Percentiles rank a stretch among this genome's conserved stretches.
Conservation (phyloP, 2,329 filamentous ascomycete genomes). For the Fusarium sp. region DNA sequence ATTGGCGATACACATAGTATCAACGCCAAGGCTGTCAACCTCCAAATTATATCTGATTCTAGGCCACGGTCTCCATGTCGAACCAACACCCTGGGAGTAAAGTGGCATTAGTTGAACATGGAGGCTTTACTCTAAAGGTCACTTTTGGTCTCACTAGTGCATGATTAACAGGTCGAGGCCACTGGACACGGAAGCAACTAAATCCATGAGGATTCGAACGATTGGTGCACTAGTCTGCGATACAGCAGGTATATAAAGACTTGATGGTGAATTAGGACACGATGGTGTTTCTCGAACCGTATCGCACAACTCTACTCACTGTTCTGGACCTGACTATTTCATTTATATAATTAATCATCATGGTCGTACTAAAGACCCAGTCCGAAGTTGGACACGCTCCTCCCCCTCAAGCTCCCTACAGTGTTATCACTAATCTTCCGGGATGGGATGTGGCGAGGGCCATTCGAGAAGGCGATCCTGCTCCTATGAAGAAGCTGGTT, state of each 20-base stretch:
- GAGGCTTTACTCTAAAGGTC: neutral
- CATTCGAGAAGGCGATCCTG: slow-evolving; percentile 54
- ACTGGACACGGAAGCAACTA: neutral
- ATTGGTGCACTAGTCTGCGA: neutral
- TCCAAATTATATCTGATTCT: neutral
- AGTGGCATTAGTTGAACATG: neutral
- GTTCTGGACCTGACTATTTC: neutral
- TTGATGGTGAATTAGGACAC: neutral
- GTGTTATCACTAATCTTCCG: slow-evolving; percentile 57
- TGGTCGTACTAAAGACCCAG: slow-evolving; percentile 52
- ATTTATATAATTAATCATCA: slow-evolving; percentile 21
- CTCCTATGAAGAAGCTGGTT: slow-evolving; percentile 48
- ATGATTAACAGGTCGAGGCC: neutral
- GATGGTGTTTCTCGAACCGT: neutral
- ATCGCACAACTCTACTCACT: neutral
- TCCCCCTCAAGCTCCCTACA: slow-evolving; percentile 58
- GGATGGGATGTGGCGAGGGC: slow-evolving; percentile 54
- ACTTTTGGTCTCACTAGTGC: neutral
- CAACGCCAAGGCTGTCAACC: neutral
- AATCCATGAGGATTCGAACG: neutral
- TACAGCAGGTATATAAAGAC: neutral
- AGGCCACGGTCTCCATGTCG: neutral
- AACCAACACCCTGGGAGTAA: neutral
- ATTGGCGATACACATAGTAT: neutral
- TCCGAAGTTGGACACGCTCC: slow-evolving; percentile 56